Percentiles rank a stretch among this genome's conserved stretches.
Evolutionary conservation across 2,329 filamentous ascomycete genomes (phyloP).

Genomic region (Phialocephala sp.): DNA sequence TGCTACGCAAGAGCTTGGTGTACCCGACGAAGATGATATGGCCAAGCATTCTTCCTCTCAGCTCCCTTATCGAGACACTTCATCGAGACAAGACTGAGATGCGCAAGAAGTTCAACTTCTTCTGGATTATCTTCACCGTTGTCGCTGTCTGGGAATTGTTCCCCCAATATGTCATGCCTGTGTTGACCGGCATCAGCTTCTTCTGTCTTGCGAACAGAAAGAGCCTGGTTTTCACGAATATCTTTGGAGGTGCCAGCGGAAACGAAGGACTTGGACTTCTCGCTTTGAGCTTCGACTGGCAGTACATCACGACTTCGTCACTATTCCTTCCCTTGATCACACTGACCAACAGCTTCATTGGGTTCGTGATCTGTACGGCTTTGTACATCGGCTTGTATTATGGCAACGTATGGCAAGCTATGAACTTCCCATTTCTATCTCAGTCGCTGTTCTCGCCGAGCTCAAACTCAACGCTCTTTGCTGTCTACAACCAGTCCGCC

Average conservation of each 20-base stretch:
- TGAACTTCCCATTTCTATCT: constrained; percentile 51
- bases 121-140: constrained; percentile 21
- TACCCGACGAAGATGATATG: constrained; percentile 45
- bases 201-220: constrained; percentile 53
- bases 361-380: constrained; percentile 43
- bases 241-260: constrained; percentile 55
- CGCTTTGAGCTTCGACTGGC: constrained; percentile 49
- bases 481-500: constrained; percentile 50
- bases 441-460: constrained; percentile 47
- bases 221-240: constrained; percentile 51
- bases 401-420: constrained; percentile 48
- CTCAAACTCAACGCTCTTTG: constrained; percentile 46
- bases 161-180: constrained; percentile 52
- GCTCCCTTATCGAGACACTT: constrained; percentile 47
- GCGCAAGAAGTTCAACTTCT: constrained; percentile 45
- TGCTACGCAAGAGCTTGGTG: constrained; percentile 51
- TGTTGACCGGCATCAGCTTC: constrained; percentile 47
- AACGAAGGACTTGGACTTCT: constrained; percentile 53
- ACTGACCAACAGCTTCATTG: constrained; percentile 43
- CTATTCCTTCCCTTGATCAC: constrained; percentile 45
- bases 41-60: constrained; percentile 47
- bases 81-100: constrained; percentile 46
- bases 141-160: constrained; percentile 55
- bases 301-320: constrained; percentile 47
- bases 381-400: constrained; percentile 49